Evolutionary conservation across 106 monocot species (phyloP).

Genomic region (Acanthochlamys bracteata): DNA sequence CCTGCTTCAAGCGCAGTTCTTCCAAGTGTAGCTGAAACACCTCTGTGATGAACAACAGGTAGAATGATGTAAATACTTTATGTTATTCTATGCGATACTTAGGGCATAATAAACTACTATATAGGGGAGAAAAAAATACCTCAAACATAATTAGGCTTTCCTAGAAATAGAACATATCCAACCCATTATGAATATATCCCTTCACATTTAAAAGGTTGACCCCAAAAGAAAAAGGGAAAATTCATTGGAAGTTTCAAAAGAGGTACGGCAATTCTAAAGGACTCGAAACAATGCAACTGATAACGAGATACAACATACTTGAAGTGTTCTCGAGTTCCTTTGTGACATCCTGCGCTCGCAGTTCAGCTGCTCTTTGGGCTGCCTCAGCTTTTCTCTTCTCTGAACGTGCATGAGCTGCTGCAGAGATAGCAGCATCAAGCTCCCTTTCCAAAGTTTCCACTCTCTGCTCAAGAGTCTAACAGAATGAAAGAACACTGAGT

Average conservation of each 20-base stretch:
- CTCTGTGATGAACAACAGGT: background rate
- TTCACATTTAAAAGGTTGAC: too few species aligned
- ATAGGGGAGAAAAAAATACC: too few species aligned
- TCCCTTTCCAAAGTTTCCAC: slow-evolving; percentile 84
- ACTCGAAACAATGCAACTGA: background rate
- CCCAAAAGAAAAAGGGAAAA: too few species aligned
- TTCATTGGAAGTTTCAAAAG: too few species aligned
- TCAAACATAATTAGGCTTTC: too few species aligned
- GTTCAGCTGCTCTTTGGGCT: slow-evolving; percentile 68
- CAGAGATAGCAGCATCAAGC: slow-evolving; percentile 87
- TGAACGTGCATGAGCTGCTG: slow-evolving; percentile 84
- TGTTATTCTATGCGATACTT: background rate
- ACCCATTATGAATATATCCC: too few species aligned
- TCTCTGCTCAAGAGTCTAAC: slow-evolving; percentile 78
- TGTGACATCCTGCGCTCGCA: slow-evolving; percentile 68
- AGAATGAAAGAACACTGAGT: background rate
- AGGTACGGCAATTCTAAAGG: background rate
- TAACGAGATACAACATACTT: slow-evolving; percentile 38
- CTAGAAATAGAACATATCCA: too few species aligned
- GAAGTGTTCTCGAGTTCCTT: slow-evolving; percentile 92
- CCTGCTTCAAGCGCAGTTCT: background rate
- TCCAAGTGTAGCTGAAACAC: background rate
- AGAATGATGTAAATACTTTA: background rate
- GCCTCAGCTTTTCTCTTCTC: slow-evolving; percentile 88
- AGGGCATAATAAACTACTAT: too few species aligned